These are phyloP conservation scores for Polytrichum formosum DNA, from an alignment of 225 moss, liverwort and hornwort species.

Conservation along the genomic window DNA sequence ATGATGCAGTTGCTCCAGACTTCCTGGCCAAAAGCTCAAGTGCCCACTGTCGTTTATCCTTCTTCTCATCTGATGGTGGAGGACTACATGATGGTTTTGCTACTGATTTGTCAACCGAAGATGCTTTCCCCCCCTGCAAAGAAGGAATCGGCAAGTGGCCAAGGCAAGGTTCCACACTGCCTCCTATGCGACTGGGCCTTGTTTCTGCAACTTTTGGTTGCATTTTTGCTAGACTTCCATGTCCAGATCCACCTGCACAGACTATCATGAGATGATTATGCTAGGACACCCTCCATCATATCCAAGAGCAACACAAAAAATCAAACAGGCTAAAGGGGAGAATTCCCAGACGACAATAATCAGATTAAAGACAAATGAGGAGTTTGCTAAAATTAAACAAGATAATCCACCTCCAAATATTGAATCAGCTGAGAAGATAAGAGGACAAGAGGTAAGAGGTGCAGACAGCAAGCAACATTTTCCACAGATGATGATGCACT, in stretches of 20 bases:
- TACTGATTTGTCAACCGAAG: slow-evolving; percentile 20
- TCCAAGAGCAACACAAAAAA: no score
- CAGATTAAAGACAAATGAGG: no score
- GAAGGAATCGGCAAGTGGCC: slow-evolving; percentile 19
- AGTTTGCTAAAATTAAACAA: no score
- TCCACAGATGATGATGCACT: not conserved
- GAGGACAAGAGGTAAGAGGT: not conserved
- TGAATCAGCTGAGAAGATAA: not conserved
- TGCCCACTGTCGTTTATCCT: slow-evolving; percentile 97
- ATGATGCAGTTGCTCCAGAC: slow-evolving; percentile 56
- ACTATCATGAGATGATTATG: not conserved
- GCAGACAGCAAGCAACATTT: slow-evolving; percentile 10
- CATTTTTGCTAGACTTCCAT: slow-evolving; percentile 24
- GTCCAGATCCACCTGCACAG: slow-evolving; percentile 24
- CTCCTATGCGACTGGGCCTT: slow-evolving; percentile 14
- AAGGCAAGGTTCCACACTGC: slow-evolving; percentile 23
- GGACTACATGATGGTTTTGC: slow-evolving; percentile 9
- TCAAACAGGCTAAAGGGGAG: no score
- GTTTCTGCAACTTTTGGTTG: slow-evolving; percentile 26
- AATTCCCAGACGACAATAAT: no score
- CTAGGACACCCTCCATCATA: no score
- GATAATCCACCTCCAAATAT: no score
- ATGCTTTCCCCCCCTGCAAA: slow-evolving; percentile 21
- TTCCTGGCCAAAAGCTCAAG: slow-evolving; percentile 94
- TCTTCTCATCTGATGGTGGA: slow-evolving; percentile 45